A percentile compares a stretch with the other conserved stretches of the same genome.
Evolutionary conservation across 768 basidiomycete genomes (phyloP).

Genomic region (Tricholoma sp.): DNA sequence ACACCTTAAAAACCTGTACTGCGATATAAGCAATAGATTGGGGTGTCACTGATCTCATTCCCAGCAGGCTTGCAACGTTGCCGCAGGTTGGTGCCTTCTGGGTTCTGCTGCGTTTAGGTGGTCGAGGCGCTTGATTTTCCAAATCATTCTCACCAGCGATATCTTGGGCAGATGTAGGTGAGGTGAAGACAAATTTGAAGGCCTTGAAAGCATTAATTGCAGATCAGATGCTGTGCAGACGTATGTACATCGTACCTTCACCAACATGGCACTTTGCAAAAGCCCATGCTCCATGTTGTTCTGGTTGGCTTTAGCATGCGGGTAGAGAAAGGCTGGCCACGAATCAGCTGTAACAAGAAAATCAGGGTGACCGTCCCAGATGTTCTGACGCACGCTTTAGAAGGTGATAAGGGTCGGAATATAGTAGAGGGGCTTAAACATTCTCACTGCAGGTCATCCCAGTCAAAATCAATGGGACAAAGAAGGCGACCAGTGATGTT

Average conservation of each 20-base stretch:
- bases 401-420: constrained; percentile 1
- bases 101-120: neutral
- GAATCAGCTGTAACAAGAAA: constrained; percentile 3
- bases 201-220: neutral
- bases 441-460: constrained; percentile 9
- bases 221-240: too few relatives aligned
- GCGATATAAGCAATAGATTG: constrained; percentile 18
- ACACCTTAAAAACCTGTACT: constrained; percentile 13
- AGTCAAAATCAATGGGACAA: constrained; percentile 18
- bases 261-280: neutral
- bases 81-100: neutral
- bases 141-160: neutral
- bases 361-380: constrained; percentile 6
- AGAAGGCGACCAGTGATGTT: constrained; percentile 14
- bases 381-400: constrained; percentile 1
- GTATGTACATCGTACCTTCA: neutral
- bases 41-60: constrained; percentile 12
- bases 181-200: constrained; percentile 15
- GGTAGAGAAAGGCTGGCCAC: constrained; percentile 9
- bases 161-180: constrained; percentile 11
- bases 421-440: neutral
- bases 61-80: constrained; percentile 4
- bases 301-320: neutral
- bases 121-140: neutral
- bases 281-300: constrained; percentile 6